These are phyloP conservation scores for Triticum aestivum DNA, from an alignment of 176 grass and related monocot species.

Conservation along the genomic window IWGSC_CS_RefSeq_v2.1 NC_057809.1:603474837-603475336, in stretches of 20 bases:
- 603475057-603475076: background rate
- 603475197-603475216: no score
- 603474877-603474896: background rate
- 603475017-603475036: background rate
- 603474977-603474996: background rate
- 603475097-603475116: background rate
- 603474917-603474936: background rate
- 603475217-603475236: no score
- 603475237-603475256: no score
- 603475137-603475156: no score
- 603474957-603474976: background rate
- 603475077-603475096: background rate
- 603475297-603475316: background rate
- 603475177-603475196: no score
- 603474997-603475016: background rate
- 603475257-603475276: no score
- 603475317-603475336: background rate
- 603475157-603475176: no score
- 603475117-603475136: no score
- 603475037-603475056: background rate
- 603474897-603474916: background rate
- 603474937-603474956: background rate
- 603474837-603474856: constrained; percentile 76
- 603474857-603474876: constrained; percentile 41
- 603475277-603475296: no score